These are phyloP conservation scores for Pythium coloratum DNA, from an alignment of 352 stramenopile genomes.

Conservation along the genomic window DNA sequence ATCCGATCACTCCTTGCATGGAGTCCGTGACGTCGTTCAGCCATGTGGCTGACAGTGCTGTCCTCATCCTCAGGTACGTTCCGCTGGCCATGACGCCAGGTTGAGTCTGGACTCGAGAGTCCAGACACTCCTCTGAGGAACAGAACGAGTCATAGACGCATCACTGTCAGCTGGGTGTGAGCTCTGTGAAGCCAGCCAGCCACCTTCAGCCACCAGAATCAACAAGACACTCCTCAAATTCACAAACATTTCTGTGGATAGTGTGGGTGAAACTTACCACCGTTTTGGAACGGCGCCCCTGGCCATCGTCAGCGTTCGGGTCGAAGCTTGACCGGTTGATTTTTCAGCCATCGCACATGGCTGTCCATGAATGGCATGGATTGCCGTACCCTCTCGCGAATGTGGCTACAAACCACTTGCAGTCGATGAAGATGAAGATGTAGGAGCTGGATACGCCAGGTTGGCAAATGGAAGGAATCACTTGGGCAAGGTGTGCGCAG, in stretches of 20 bases:
- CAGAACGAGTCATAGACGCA: not conserved
- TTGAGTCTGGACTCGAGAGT: too few relatives aligned
- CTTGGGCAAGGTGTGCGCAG: too few relatives aligned
- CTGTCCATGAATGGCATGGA: not conserved
- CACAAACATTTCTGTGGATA: not conserved
- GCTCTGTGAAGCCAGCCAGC: not conserved
- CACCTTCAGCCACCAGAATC: not conserved
- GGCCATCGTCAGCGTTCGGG: not conserved
- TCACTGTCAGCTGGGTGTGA: not conserved
- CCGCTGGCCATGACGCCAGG: not conserved
- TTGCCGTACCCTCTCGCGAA: not conserved
- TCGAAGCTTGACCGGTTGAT: not conserved
- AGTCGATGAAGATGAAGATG: too few relatives aligned
- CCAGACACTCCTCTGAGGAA: not conserved
- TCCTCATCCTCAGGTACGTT: not conserved
- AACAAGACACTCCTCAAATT: not conserved
- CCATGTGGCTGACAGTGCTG: not conserved
- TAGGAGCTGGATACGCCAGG: not conserved
- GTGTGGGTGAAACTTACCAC: not conserved
- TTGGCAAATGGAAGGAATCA: not conserved
- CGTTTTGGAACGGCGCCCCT: too few relatives aligned
- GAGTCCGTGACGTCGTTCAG: not conserved
- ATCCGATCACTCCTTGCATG: too few relatives aligned
- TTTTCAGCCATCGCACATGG: not conserved
- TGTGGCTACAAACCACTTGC: not conserved